Conservation (phyloP, 352 stramenopile genomes). For the Phytophthora lateralis region DNA sequence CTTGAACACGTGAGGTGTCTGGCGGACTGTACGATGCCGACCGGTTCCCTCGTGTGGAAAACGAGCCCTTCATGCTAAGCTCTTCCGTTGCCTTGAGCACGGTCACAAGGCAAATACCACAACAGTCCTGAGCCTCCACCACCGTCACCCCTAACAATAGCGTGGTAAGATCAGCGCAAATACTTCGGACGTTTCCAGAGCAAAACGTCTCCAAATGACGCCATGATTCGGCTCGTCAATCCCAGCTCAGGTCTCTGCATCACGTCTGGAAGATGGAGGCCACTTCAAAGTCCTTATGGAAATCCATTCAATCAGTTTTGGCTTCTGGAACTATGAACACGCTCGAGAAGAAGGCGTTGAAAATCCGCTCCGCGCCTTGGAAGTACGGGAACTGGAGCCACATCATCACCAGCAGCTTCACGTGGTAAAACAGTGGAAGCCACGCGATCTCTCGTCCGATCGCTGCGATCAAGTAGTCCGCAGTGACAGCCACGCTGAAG, state of each 20-base stretch:
- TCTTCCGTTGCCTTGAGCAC: constrained; percentile 2
- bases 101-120: background rate
- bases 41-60: constrained; percentile 3
- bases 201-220: no score
- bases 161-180: constrained; percentile 4
- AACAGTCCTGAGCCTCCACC: constrained; percentile 2
- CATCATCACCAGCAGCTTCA: constrained; percentile 83
- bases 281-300: constrained; percentile 1
- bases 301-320: constrained; percentile 49
- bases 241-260: background rate
- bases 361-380: constrained; percentile 80
- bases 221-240: no score
- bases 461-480: constrained; percentile 71
- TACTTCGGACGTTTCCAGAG: constrained; percentile 3
- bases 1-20: constrained; percentile 14
- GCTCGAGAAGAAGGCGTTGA: constrained; percentile 74
- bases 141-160: constrained; percentile 24
- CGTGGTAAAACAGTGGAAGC: constrained; percentile 88
- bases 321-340: constrained; percentile 65
- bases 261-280: background rate
- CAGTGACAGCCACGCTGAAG: constrained; percentile 72
- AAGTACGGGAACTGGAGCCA: constrained; percentile 93
- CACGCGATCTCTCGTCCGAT: constrained; percentile 64
- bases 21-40: constrained; percentile 10
- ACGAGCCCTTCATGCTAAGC: constrained; percentile 16